A percentile compares a stretch with the other conserved stretches of the same genome.
phyloP scores from a whole-genome alignment of 192 early-diverging fungal genomes.

The Rhizophagus prolifer region DNA sequence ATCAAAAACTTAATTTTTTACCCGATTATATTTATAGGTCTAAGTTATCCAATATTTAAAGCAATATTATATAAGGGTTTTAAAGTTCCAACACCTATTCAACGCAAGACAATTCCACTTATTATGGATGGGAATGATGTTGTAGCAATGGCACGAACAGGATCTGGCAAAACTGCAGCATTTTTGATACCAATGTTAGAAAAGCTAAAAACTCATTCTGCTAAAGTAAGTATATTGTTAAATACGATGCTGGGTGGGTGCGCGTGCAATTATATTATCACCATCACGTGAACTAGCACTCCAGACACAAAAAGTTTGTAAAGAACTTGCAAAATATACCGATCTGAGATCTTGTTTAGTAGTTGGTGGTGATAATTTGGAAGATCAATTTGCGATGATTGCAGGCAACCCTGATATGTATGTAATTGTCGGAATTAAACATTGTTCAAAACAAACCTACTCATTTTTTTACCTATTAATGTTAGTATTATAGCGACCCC shows the following conservation, averaged over 20 bases:
- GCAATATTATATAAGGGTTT: conserved; percentile 92
- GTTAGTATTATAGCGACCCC: conserved; percentile 74
- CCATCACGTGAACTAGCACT: conserved; percentile 96
- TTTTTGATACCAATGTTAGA: conserved; percentile 94
- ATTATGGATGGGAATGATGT: conserved; percentile 91
- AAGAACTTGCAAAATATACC: conserved; percentile 91
- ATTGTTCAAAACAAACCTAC: not conserved
- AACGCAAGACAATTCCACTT: conserved; percentile 91
- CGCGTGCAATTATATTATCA: conserved; percentile 80
- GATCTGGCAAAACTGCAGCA: conserved; percentile 96
- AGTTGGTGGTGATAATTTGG: conserved; percentile 94
- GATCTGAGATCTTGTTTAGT: conserved; percentile 85
- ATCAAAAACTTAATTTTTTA: not conserved
- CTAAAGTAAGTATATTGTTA: conserved; percentile 54
- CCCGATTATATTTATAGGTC: conserved; percentile 45
- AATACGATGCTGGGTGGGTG: conserved; percentile 46
- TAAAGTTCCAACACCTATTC: conserved; percentile 98
- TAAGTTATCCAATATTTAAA: conserved; percentile 79
- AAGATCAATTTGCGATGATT: conserved; percentile 95
- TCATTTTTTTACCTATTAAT: not conserved
- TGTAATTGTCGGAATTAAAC: conserved; percentile 7
- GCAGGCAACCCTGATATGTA: conserved; percentile 94
- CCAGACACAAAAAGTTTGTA: conserved; percentile 92
- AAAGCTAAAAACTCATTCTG: conserved; percentile 82
- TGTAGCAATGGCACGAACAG: conserved; percentile 97